Evolutionary conservation across 2,329 filamentous ascomycete species (phyloP).

Genomic region (Arthrobotrys sphaeroides): DNA sequence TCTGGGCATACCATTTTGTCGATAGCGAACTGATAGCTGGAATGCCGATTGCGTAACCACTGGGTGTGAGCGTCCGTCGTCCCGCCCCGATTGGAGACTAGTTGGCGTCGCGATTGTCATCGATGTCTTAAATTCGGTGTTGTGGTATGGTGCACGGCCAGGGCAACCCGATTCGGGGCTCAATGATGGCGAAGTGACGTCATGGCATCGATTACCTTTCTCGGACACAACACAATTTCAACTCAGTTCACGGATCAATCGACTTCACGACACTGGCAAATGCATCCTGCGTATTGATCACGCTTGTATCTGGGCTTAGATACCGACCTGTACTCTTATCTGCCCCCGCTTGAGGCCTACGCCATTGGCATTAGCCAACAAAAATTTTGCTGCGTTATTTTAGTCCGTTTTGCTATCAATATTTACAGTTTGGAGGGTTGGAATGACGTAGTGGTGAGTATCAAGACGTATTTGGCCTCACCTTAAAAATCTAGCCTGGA

Average conservation of each 20-base stretch:
- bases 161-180: not conserved
- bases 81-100: constrained; percentile 21
- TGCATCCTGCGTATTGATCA: not conserved
- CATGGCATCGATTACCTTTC: constrained; percentile 4
- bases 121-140: not conserved
- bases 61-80: not conserved
- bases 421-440: too few relatives aligned
- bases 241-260: too few relatives aligned
- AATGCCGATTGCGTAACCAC: constrained; percentile 46
- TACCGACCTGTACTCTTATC: not conserved
- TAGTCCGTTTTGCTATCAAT: too few relatives aligned
- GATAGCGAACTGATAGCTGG: not conserved
- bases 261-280: too few relatives aligned
- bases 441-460: constrained; percentile 21
- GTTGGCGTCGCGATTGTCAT: not conserved
- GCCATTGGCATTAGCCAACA: too few relatives aligned
- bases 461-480: too few relatives aligned
- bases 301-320: not conserved
- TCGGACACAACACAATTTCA: not conserved
- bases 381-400: too few relatives aligned
- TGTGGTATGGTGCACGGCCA: constrained; percentile 7
- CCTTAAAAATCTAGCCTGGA: constrained; percentile 10
- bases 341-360: not conserved
- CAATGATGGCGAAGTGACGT: constrained; percentile 51
- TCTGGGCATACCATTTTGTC: not conserved